Evolutionary conservation across 1,139 yeast species (phyloP).

Genomic region (Candida glucosophila): DNA sequence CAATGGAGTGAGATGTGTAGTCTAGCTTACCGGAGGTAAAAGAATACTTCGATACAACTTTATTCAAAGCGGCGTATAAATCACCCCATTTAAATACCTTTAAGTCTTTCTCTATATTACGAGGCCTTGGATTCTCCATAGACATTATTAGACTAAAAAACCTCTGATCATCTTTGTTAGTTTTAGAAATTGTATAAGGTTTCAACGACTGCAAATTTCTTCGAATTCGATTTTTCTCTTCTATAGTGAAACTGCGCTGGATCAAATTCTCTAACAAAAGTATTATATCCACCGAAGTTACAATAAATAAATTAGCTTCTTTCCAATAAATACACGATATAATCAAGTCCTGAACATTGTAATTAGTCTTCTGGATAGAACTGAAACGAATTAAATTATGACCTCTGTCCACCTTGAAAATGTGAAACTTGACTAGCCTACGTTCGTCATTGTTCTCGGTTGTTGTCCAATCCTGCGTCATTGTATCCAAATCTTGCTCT

Average conservation of each 20-base stretch:
- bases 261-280: constrained; percentile 49
- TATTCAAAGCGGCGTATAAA: constrained; percentile 45
- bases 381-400: constrained; percentile 17
- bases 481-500: constrained; percentile 10
- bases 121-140: constrained; percentile 58
- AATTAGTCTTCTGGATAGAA: constrained; percentile 16
- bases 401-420: constrained; percentile 15
- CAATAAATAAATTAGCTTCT: constrained; percentile 41
- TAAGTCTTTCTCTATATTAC: constrained; percentile 66
- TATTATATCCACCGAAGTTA: constrained; percentile 63
- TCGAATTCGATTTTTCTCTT: constrained; percentile 62
- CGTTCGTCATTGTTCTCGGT: constrained; percentile 21
- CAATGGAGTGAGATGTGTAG: neutral
- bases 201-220: constrained; percentile 59
- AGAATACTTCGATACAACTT: constrained; percentile 56
- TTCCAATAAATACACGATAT: constrained; percentile 60
- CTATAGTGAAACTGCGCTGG: constrained; percentile 51
- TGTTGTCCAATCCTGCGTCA: constrained; percentile 27
- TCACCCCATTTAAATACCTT: constrained; percentile 59
- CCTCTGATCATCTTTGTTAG: constrained; percentile 31
- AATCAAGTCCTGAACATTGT: constrained; percentile 19
- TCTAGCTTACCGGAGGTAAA: constrained; percentile 1
- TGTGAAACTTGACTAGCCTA: constrained; percentile 29
- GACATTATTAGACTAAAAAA: constrained; percentile 57
- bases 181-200: constrained; percentile 52